Evolutionary conservation across 2,329 filamentous ascomycete species (phyloP).

Genomic region (Alternaria burnsii): DNA sequence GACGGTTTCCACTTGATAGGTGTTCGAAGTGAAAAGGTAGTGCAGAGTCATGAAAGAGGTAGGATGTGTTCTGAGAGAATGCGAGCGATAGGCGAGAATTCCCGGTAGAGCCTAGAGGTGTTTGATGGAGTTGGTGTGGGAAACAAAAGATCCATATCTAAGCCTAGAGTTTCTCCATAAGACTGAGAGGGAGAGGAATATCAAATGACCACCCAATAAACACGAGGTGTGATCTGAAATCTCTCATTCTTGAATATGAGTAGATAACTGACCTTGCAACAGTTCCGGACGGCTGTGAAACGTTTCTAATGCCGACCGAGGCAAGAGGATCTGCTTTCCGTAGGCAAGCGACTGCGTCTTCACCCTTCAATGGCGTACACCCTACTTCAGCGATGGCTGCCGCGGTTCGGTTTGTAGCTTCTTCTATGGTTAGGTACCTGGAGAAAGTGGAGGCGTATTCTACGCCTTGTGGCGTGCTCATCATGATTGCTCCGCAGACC

Average conservation of each 20-base stretch:
- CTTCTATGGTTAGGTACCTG: constrained; percentile 35
- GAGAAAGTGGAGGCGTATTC: constrained; percentile 34
- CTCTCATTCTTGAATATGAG: background rate
- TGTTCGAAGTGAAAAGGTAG: no score
- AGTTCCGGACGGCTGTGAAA: background rate
- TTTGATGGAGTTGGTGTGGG: no score
- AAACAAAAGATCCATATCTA: background rate
- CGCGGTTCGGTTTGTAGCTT: constrained; percentile 31
- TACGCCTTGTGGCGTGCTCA: constrained; percentile 30
- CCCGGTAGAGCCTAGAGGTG: no score
- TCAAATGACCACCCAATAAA: background rate
- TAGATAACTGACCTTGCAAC: constrained; percentile 3
- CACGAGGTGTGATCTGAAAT: background rate
- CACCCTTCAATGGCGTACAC: constrained; percentile 23
- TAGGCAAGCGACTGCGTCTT: constrained; percentile 33
- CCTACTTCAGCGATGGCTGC: constrained; percentile 35
- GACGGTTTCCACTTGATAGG: background rate
- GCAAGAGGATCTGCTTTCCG: constrained; percentile 29
- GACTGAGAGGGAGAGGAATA: no score
- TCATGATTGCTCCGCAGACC: constrained; percentile 58
- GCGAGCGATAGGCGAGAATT: no score
- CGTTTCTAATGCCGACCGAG: constrained; percentile 25
- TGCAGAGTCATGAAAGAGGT: no score
- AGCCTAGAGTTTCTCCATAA: no score
- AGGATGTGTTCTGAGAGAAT: no score